Base-by-base conservation (phyloP, 148 eudicot genomes). In the Salicornia ramosissima region DNA sequence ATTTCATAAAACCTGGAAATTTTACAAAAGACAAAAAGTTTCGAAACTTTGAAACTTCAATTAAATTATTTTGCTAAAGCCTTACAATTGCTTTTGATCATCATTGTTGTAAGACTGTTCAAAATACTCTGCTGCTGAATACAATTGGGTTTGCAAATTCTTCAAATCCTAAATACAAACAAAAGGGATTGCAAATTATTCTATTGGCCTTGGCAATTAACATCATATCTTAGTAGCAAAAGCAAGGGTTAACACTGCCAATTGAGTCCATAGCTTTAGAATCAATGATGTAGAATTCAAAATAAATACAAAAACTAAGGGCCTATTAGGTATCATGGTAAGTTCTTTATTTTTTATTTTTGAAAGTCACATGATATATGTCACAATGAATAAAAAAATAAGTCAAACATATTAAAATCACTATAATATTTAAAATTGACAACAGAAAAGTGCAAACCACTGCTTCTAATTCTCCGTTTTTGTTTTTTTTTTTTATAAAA, bases 51-150 rank as follows among this genome's bases (percentile, higher is more conserved):
- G n/a, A 24, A 50, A 8, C 29, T 59, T n/a, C 24, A 28, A 43
- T 14, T 18, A 46, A n/a, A 54, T 22, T 25, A 72, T 25, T 6
- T 9, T 25, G 26, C 30, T 51, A 47, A 30, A 56, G 66, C 24
- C 96, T 90, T 68, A 94, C 98, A 82, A 76, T 51, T 90, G 86
- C 74, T 90, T 88, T 80, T 91, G 87, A 73, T 88, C 89, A 65
- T 94, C 96, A 30, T 84, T 87, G 46, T 80, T 77, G 81, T 86
- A 88, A 21, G 97, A 87, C 51, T 79, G 31, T 75, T 94, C 98
- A 73, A 94, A 94, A 71, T 88, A 94, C 75, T 94, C 98, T 19
- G 98, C 98, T 57, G 98, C 98, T 25, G 97, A 79, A 77, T 93
- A 90, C 50, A 93, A 72, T 75, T 93, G 98, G 25, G 86, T 80